Evolutionary conservation across 2,329 filamentous ascomycete genomes (phyloP), one percentile per base, ranked within the genome.

Genomic region (Fusarium sacchari): DNA sequence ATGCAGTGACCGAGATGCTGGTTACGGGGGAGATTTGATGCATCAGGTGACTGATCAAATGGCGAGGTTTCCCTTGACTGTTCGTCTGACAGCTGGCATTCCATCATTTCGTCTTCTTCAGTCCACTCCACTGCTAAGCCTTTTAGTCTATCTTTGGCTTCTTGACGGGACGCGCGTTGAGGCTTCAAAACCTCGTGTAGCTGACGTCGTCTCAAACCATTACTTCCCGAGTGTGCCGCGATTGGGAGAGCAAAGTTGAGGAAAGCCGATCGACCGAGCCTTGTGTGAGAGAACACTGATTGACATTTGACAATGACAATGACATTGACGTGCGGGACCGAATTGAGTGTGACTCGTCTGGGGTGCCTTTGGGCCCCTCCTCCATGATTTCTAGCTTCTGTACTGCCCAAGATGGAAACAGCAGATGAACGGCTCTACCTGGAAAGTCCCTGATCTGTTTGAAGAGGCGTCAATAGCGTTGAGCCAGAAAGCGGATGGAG

Each of bases 31-130:
- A n/a, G n/a, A n/a, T 60, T 46, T 62, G 42, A 47, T 46, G 57
- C 49, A 60, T 75, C 69, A 76, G 60, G 71, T 72, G 75, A 76
- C 59, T 47, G 52, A 60, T 42, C 26, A 40, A 50, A 60, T 66
- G 60, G 39, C 52, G 61, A 71, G 57, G 63, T 37, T 44, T 53
- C 59, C 58, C 63, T 67, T 70, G 28, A 18, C 18, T 50, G 28
- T 43, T 46, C 18, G 8, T 18, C 46, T n/a, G 53, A 44, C 64
- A 49, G 37, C 60, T 75, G 69, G 64, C 67, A 58, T 32, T 65
- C 49, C 32, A 52, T 52, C 50, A 60, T 28, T 50, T 49, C 14
- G 13, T 46, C 18, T 14, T 52, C 14, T 69, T 57, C 32, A 69
- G 47, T 60, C 39, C 34, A 39, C 20, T 22, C 40, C 39, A 18